Evolutionary conservation across 352 stramenopile species (phyloP), one percentile per base, ranked within the genome.

Genomic region (Globisporangium camurandrum): DNA sequence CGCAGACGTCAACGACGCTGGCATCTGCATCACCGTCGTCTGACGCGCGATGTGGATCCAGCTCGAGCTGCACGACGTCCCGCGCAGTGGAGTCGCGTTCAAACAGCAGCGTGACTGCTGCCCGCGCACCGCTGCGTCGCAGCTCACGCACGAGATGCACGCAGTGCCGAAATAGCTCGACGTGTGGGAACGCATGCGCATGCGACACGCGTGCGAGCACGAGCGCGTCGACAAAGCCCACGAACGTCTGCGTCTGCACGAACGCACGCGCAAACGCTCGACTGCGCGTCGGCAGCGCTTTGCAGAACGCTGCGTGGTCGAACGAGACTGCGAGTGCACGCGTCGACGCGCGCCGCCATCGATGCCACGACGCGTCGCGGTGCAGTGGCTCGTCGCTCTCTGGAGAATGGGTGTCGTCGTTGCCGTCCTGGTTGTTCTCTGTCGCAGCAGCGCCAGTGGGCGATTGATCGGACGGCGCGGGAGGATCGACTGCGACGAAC

Each of bases 131-230:
- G 3, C 30, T 34, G 27, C 70, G 49, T 16, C 39, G 64, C 5
- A 75, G 53, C 44, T 86, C 71, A 16, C 67, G 64, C 22, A 64
- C 57, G 14, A 88, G 55, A 39, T 88, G 68, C 19, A 84, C 56
- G 31, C 73, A 88, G 36, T 86, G 69, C 41, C 75, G 66, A 36
- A 88, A 88, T 23, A 88, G 63, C 42, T 79, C 71, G 27, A 82
- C 23, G 37, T 67, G 66, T 6, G 50, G 57, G 52, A 65, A 68
- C 39, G 57, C 56, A 37, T 54, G 36, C 16, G 61, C 54, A 53
- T 73, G 61, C 41, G 56, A 68, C 17, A 66, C 48, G 2, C 53
- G 57, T 6, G 44, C 74, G 23, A 86, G 66, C 14, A 84, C 69
- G 37, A 64, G 77, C 49, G 83, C 76, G 27, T 84, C 81, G 26